Base-by-base conservation (phyloP, 345 rosid genomes). In the Eucalyptus camaldulensis region DNA sequence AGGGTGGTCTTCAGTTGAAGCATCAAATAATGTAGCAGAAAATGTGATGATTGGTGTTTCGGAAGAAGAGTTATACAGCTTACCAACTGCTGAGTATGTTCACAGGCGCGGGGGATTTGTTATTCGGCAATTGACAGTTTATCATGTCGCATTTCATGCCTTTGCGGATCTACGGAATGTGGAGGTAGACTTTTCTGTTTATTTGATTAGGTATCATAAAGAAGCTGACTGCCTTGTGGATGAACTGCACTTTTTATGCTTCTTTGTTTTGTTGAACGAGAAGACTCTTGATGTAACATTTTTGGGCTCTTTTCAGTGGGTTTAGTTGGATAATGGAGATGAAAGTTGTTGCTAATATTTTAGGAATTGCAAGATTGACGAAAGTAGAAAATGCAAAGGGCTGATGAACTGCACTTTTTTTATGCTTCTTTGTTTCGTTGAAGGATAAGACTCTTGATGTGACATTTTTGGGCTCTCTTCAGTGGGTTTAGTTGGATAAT, bases 41-140 rank as follows among this genome's bases (percentile, higher is more conserved):
- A 96, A 93, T 92, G 87, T 93, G 89, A 95, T 97, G 96, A 90
- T 94, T 93, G 96, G 95, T 89, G 94, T 98, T 90, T 86, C 94
- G 24, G 96, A 95, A 90, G 99, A 98, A 94, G 99, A 97, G 92
- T 94, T 98, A 49, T 98, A 96, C 91, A 96, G 96, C 92, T 90
- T 95, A 90, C 97, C 97, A 19, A 96, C 99, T 16, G 98, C 96
- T 62, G 98, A 96, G 45, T 95, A 94, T 90, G 89, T 92, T 88
- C 89, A 92, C 80, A 92, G 98, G 92, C 93, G 94, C 37, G 93
- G 93, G 88, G 93, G 96, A 89, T 97, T 97, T 93, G 40, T 98
- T 86, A 91, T 47, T 88, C 94, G 92, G 92, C 93, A 91, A 86
- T 89, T 97, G 85, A 94, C 99, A 49, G 96, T 97, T 43, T 95